A percentile compares a stretch with the other conserved stretches of the same genome.
Evolutionary conservation across 2,329 filamentous ascomycete species (phyloP).

Genomic region (Colletotrichum siamense): DNA sequence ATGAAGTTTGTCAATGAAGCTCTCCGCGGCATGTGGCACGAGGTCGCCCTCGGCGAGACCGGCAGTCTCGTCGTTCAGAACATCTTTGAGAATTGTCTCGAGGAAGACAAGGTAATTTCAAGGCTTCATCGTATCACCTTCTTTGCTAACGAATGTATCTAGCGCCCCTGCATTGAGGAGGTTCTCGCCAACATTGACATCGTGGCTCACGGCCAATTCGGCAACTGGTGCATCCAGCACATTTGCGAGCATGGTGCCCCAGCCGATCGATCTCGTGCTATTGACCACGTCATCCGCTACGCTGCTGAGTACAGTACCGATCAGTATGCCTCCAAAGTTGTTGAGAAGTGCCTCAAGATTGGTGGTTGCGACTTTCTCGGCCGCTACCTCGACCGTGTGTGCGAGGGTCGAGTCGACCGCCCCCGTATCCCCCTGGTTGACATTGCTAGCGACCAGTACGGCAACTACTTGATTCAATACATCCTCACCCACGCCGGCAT

Average conservation of each 20-base stretch:
- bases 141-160: slow-evolving; percentile 24
- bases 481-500: slow-evolving; percentile 87
- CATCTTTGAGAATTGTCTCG: slow-evolving; percentile 98
- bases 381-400: slow-evolving; percentile 92
- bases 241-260: slow-evolving; percentile 96
- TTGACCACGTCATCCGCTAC: slow-evolving; percentile 94
- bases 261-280: slow-evolving; percentile 87
- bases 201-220: slow-evolving; percentile 96
- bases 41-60: slow-evolving; percentile 95
- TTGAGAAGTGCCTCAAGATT: slow-evolving; percentile 99
- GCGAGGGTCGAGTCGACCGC: slow-evolving; percentile 86
- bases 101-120: slow-evolving; percentile 87
- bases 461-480: slow-evolving; percentile 98
- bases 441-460: slow-evolving; percentile 98
- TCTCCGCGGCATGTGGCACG: slow-evolving; percentile 96
- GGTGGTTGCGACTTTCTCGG: slow-evolving; percentile 88
- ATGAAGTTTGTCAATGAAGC: slow-evolving; percentile 99
- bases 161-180: slow-evolving; percentile 97
- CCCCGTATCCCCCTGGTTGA: slow-evolving; percentile 97
- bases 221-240: slow-evolving; percentile 99
- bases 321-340: slow-evolving; percentile 98
- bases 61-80: slow-evolving; percentile 98
- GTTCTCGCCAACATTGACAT: slow-evolving; percentile 95
- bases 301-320: slow-evolving; percentile 98
- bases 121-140: background rate